Base-by-base conservation (phyloP, 345 rosid genomes). In the Salix viminalis region DNA sequence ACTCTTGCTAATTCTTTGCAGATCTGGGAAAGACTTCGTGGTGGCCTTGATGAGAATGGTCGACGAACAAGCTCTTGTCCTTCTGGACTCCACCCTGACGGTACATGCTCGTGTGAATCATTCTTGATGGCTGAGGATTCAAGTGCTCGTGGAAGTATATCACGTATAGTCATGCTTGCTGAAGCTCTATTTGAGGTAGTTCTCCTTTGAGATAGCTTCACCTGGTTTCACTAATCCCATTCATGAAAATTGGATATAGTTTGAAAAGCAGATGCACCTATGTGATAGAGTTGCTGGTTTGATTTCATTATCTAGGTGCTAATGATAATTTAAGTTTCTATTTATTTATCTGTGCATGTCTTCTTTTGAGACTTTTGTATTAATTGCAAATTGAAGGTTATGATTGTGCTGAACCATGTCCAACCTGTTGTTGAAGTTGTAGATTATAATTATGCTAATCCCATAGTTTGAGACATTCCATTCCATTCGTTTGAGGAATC, bases 151-250 rank as follows among this genome's bases (percentile, higher is more conserved):
- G 85, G 87, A 74, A 87, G 91, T 82, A 86, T 91, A 77, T 88
- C 93, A 42, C 87, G 96, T 69, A 90, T 90, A 76, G 89, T 90
- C 65, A 87, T 91, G 96, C 93, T 91, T 39, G 91, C 93, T 52
- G 93, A 91, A 81, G 93, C 96, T 82, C 84, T 91, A n/a, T 88
- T 90, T 80, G 96, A 91, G 93, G 96, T 90, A 79, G 36, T 62
- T 71, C 75, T 42, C 32, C 71, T 75, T 72, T 79, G 48, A 62
- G 60, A 30, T 30, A 30, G 28, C 46, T 36, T 64, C 36, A 19
- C 54, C n/a, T 42, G 26, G 5, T 34, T 67, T 64, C 15, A 30
- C 39, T 36, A 16, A 42, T 50, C 69, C 16, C 19, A 19, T n/a
- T 5, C 21, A n/a, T 46, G 44, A 52, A 70, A 15, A 42, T 15